A percentile compares a stretch with the other conserved stretches of the same genome.
Evolutionary conservation across 352 stramenopile genomes (phyloP).

Genomic region (Phytopythium oedochilum): DNA sequence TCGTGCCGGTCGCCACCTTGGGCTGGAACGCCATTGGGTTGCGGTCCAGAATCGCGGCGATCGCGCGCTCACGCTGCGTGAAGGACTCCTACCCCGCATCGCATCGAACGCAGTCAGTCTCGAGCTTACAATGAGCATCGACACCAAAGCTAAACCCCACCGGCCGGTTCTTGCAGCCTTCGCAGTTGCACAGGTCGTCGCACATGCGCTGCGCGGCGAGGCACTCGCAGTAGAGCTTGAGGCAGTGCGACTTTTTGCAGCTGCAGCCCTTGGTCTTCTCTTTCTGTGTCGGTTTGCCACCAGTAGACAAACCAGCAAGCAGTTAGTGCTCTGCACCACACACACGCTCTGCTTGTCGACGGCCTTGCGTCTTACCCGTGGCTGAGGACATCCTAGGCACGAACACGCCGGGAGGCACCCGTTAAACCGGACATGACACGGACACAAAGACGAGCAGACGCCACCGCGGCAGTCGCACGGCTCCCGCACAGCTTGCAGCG

Average conservation of each 20-base stretch:
- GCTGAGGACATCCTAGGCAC: slow-evolving; percentile 40
- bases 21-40: slow-evolving; percentile 94
- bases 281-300: slow-evolving; percentile 3
- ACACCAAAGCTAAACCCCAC: slow-evolving; percentile 3
- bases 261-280: slow-evolving; percentile 84
- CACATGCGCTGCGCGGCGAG: slow-evolving; percentile 67
- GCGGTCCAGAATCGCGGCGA: slow-evolving; percentile 86
- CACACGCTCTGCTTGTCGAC: neutral
- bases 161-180: slow-evolving; percentile 73
- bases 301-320: neutral
- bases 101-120: neutral
- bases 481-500: neutral
- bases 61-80: slow-evolving; percentile 64
- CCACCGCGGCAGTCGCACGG: slow-evolving; percentile 27
- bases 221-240: slow-evolving; percentile 93
- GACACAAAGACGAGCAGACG: slow-evolving; percentile 33
- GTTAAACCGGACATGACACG: slow-evolving; percentile 37
- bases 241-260: slow-evolving; percentile 96
- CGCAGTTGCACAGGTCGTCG: slow-evolving; percentile 69
- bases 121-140: neutral
- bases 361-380: neutral
- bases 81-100: slow-evolving; percentile 28
- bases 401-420: slow-evolving; percentile 26
- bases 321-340: slow-evolving; percentile 4
- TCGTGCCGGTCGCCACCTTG: slow-evolving; percentile 86